Evolutionary conservation across 805 yeast species (phyloP), one percentile per base, ranked within the genome.

Genomic region (Teunomyces kruisii): DNA sequence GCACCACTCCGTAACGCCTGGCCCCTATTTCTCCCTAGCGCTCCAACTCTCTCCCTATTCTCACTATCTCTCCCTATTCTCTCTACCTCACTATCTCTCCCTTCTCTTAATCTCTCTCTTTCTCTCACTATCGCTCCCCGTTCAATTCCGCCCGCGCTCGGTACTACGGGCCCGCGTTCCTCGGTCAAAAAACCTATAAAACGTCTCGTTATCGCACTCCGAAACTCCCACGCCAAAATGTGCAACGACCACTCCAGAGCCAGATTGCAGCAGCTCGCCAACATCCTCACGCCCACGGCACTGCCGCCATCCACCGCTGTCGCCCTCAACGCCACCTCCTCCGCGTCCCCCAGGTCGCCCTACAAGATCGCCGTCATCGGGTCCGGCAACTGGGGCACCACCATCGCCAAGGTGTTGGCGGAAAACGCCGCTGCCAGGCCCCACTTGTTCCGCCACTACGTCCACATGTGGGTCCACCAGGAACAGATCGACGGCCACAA

Each of bases 341-440:
- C 16, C 30, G 44, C 13, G 33, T 37, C 19, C 9, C 43, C 17
- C 49, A 1, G 52, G 28, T 35, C 51, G 45, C 67, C 68, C 3
- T 70, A 69, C 60, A 65, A 52, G 49, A 58, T 72, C 42, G 67
- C 72, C 53, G 70, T 72, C 43, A 65, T 72, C 43, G 77, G 77
- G 13, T 69, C 74, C 14, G 77, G 77, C 31, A 72, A 71, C 56
- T 72, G 77, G 77, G 77, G 77, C 22, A 72, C 77, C 33, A 71
- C 76, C 37, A 70, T 72, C 24, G 76, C 77, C 48, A 72, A 72
- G 57, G 62, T 72, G 26, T 53, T 72, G 37, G 74, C 77, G 10
- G 76, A 72, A 54, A 72, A 72, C 60, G 59, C 75, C 30, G 57
- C 57, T 28, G 65, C 61, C 27, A 67, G 68, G 55, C 71, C 76